phyloP scores from a whole-genome alignment of 2,329 filamentous ascomycete genomes.

The Calycina marina region DNA sequence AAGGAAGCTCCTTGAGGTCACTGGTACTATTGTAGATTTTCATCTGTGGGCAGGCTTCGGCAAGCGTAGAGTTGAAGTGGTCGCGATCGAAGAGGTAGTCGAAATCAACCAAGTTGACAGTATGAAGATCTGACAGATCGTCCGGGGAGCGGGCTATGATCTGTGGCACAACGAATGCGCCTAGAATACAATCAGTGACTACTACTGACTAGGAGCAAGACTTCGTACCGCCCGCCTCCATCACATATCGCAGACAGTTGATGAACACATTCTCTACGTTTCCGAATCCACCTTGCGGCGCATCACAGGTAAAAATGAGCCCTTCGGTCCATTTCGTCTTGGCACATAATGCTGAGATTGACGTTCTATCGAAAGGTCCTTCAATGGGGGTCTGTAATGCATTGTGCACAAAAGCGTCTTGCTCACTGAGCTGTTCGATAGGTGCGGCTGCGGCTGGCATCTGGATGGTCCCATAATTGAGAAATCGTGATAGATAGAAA shows the following conservation, averaged over 20 bases:
- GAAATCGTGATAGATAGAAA: too few relatives aligned
- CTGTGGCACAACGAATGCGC: conserved; percentile 25
- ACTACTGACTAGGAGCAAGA: too few relatives aligned
- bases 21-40: conserved; percentile 4
- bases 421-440: too few relatives aligned
- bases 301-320: conserved; percentile 29
- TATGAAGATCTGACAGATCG: conserved; percentile 2
- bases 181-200: too few relatives aligned
- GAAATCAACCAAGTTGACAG: conserved; percentile 5
- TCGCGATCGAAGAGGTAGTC: conserved; percentile 11
- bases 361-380: too few relatives aligned
- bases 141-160: conserved; percentile 5
- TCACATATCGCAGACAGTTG: conserved; percentile 30
- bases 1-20: conserved; percentile 7
- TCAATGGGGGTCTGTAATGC: too few relatives aligned
- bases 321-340: too few relatives aligned
- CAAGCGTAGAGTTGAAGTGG: conserved; percentile 8
- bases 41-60: conserved; percentile 6
- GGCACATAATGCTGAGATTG: too few relatives aligned
- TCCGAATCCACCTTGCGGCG: conserved; percentile 27
- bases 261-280: conserved; percentile 30
- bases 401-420: too few relatives aligned
- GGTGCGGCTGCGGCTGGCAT: too few relatives aligned
- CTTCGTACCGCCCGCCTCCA: conserved; percentile 33
- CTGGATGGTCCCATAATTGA: too few relatives aligned